Conservation (phyloP, 2,329 filamentous ascomycete genomes). For the Diaporthe humulicola region DNA sequence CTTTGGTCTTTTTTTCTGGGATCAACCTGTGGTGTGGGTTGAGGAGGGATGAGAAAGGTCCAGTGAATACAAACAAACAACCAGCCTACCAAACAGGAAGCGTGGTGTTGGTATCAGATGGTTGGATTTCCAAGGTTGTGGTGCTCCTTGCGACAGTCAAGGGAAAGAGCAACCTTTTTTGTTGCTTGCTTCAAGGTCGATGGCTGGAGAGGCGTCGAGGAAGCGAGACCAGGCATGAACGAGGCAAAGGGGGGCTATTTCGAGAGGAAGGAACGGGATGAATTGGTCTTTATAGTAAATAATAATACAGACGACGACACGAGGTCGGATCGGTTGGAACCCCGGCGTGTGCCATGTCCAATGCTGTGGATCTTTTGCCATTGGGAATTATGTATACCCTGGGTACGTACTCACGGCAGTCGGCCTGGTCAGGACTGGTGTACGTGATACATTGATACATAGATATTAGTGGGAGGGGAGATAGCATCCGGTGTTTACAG, state of each 20-base stretch:
- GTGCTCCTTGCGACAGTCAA: slow-evolving; percentile 30
- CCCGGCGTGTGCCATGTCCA: not conserved
- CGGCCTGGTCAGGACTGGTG: too few species aligned
- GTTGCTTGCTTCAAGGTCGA: slow-evolving; percentile 2
- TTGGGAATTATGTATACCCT: not conserved
- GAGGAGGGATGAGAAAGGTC: not conserved
- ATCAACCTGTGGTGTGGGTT: not conserved
- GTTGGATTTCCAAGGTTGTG: not conserved
- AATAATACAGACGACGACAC: slow-evolving; percentile 11
- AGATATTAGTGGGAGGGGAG: not conserved
- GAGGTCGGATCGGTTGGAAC: slow-evolving; percentile 13
- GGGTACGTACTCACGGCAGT: not conserved
- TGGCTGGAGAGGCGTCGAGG: slow-evolving; percentile 20
- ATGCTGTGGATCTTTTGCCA: not conserved
- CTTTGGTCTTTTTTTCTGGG: not conserved
- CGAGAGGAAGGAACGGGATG: slow-evolving; percentile 3
- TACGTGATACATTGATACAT: slow-evolving; percentile 19
- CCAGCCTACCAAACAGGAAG: not conserved
- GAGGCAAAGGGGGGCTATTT: not conserved
- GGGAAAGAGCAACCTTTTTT: slow-evolving; percentile 28
- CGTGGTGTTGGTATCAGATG: not conserved
- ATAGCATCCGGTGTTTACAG: not conserved
- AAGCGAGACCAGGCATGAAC: slow-evolving; percentile 15
- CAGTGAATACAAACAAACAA: slow-evolving; percentile 7
- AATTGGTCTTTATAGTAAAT: not conserved